Evolutionary conservation across 2,329 filamentous ascomycete species (phyloP).

Genomic region (Raffaelea albimanens): DNA sequence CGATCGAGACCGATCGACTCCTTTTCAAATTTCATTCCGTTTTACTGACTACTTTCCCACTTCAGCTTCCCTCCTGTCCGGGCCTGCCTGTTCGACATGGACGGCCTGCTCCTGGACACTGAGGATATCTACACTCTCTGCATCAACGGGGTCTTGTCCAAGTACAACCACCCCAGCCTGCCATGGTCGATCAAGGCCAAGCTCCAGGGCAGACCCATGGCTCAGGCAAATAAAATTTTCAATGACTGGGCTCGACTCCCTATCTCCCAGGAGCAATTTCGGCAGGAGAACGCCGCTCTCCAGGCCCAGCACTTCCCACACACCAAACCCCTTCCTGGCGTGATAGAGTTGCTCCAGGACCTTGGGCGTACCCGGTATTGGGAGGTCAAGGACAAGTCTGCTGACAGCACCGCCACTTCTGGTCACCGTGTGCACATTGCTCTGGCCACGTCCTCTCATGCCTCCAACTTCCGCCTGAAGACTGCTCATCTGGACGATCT

Average conservation of each 20-base stretch:
- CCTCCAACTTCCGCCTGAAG: slow-evolving; percentile 67
- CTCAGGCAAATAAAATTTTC: slow-evolving; percentile 44
- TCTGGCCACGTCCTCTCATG: slow-evolving; percentile 72
- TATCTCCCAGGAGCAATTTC: slow-evolving; percentile 61
- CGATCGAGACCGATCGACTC: background rate
- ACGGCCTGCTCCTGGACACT: slow-evolving; percentile 87
- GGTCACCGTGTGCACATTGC: slow-evolving; percentile 59
- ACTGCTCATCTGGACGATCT: slow-evolving; percentile 50
- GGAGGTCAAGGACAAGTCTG: slow-evolving; percentile 23
- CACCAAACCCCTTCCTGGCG: slow-evolving; percentile 71
- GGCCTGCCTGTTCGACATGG: slow-evolving; percentile 98
- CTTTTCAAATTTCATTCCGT: background rate
- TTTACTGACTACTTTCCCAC: slow-evolving; percentile 8
- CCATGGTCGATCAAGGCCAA: slow-evolving; percentile 93
- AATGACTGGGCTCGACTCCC: slow-evolving; percentile 80
- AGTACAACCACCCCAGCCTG: slow-evolving; percentile 63
- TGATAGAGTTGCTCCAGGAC: slow-evolving; percentile 54
- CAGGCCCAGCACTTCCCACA: slow-evolving; percentile 65
- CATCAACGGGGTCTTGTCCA: slow-evolving; percentile 71
- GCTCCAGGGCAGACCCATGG: slow-evolving; percentile 53
- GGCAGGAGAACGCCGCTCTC: slow-evolving; percentile 45
- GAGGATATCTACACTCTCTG: slow-evolving; percentile 82
- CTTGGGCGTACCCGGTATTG: slow-evolving; percentile 46
- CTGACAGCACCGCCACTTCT: slow-evolving; percentile 3
- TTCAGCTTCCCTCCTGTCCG: slow-evolving; percentile 68